These are phyloP conservation scores for Vigna unguiculata DNA, from an alignment of 306 rosid species.

Conservation along the genomic window DNA sequence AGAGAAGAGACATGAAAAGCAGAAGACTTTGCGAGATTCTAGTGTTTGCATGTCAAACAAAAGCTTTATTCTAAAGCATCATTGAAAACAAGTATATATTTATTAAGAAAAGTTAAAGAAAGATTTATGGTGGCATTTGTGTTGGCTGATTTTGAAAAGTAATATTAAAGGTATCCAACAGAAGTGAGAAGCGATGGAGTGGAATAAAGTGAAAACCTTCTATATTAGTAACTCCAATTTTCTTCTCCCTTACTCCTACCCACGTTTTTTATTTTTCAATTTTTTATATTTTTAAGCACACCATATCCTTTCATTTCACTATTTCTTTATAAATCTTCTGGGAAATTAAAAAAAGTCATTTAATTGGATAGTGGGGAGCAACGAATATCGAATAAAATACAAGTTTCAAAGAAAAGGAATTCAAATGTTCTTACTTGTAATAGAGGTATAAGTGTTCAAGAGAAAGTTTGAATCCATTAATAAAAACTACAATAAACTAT, in stretches of 20 bases:
- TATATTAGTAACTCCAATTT: neutral
- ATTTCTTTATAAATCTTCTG: conserved; percentile 15
- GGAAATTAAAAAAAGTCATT: neutral
- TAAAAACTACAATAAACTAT: no score
- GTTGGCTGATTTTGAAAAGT: conserved; percentile 24
- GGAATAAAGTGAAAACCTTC: neutral
- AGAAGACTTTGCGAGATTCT: conserved; percentile 9
- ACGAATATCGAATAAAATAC: conserved; percentile 21
- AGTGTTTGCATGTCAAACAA: conserved; percentile 26
- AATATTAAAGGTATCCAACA: neutral
- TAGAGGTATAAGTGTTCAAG: no score
- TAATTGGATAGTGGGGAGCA: conserved; percentile 37
- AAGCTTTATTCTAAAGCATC: conserved; percentile 24
- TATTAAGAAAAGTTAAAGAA: neutral
- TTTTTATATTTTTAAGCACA: conserved; percentile 16
- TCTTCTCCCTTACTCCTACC: neutral
- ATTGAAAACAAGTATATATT: neutral
- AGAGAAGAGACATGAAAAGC: neutral
- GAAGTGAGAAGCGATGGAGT: neutral
- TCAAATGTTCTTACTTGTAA: neutral
- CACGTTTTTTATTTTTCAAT: neutral
- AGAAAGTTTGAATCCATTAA: no score
- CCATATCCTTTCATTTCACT: conserved; percentile 31
- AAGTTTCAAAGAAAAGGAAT: conserved; percentile 1
- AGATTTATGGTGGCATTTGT: conserved; percentile 18